Percentiles rank a stretch among this genome's conserved stretches.
Evolutionary conservation across 768 basidiomycete species (phyloP).

Genomic region (Stropharia rugosoannulata): DNA sequence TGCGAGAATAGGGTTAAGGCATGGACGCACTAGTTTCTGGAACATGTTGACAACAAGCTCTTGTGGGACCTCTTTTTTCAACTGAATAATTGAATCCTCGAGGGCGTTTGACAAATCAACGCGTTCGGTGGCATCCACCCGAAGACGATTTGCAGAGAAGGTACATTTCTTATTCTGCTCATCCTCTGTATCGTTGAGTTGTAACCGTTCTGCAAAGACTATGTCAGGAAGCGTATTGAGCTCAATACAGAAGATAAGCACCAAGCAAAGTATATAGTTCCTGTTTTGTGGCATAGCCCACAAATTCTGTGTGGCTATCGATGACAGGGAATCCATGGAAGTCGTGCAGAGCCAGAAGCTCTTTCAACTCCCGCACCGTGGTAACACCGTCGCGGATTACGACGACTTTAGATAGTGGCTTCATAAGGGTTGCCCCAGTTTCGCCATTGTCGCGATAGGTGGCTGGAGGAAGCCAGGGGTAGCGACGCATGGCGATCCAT

Average conservation of each 20-base stretch:
- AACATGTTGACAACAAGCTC: slow-evolving; percentile 75
- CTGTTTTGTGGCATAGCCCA: slow-evolving; percentile 64
- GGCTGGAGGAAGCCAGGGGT: slow-evolving; percentile 67
- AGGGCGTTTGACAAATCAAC: slow-evolving; percentile 39
- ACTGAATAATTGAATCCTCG: slow-evolving; percentile 55
- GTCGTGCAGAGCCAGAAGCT: slow-evolving; percentile 40
- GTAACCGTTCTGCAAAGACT: slow-evolving; percentile 23
- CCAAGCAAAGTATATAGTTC: slow-evolving; percentile 41
- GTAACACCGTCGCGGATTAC: slow-evolving; percentile 50
- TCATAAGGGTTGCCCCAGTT: slow-evolving; percentile 63
- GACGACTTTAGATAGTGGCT: slow-evolving; percentile 44
- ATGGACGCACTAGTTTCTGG: slow-evolving; percentile 57
- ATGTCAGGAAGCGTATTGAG: not conserved
- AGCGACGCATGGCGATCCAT: slow-evolving; percentile 71
- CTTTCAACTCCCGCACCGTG: slow-evolving; percentile 51
- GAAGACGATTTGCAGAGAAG: slow-evolving; percentile 34
- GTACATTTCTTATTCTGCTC: slow-evolving; percentile 36
- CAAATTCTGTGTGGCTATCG: slow-evolving; percentile 39
- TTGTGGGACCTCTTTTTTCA: slow-evolving; percentile 68
- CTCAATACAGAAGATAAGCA: slow-evolving; percentile 19
- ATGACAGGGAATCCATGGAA: slow-evolving; percentile 72
- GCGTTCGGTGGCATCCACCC: slow-evolving; percentile 25
- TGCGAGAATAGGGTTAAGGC: not conserved
- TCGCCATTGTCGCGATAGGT: slow-evolving; percentile 68
- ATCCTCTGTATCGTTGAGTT: slow-evolving; percentile 26